phyloP scores from a whole-genome alignment of 2,329 filamentous ascomycete genomes.

The Nigrospora osmanthi region DNA sequence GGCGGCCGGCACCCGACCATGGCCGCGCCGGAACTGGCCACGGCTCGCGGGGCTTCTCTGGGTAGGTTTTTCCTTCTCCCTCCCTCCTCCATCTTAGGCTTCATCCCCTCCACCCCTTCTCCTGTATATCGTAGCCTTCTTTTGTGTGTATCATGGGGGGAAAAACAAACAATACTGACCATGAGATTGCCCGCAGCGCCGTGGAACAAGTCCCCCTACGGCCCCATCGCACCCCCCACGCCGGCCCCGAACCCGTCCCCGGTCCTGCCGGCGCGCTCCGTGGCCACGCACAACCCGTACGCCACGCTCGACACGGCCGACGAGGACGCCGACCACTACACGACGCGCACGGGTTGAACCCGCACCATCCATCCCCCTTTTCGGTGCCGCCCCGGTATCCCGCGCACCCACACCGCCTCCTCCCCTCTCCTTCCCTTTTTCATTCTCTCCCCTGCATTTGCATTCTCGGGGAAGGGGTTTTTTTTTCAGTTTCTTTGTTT shows the following conservation, averaged over 20 bases:
- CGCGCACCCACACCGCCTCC: neutral
- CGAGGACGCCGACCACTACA: conserved; percentile 3
- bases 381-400: too few relatives aligned
- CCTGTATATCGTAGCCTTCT: too few relatives aligned
- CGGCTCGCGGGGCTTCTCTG: neutral
- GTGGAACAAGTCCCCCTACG: conserved; percentile 19
- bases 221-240: conserved; percentile 20
- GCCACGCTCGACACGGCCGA: conserved; percentile 14
- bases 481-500: too few relatives aligned
- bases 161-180: too few relatives aligned
- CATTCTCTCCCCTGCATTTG: neutral
- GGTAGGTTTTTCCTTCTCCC: neutral
- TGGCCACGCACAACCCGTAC: conserved; percentile 15
- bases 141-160: too few relatives aligned
- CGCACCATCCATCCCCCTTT: too few relatives aligned
- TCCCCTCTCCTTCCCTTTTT: neutral
- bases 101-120: neutral
- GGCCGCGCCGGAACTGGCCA: too few relatives aligned
- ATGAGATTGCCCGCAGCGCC: too few relatives aligned
- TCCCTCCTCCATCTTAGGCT: too few relatives aligned
- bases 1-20: too few relatives aligned
- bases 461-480: too few relatives aligned
- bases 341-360: too few relatives aligned
- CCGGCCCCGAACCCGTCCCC: conserved; percentile 4
- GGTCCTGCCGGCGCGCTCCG: neutral